phyloP scores from a whole-genome alignment of 1,284 basidiomycete species.

The Boletellus sp. region DNA sequence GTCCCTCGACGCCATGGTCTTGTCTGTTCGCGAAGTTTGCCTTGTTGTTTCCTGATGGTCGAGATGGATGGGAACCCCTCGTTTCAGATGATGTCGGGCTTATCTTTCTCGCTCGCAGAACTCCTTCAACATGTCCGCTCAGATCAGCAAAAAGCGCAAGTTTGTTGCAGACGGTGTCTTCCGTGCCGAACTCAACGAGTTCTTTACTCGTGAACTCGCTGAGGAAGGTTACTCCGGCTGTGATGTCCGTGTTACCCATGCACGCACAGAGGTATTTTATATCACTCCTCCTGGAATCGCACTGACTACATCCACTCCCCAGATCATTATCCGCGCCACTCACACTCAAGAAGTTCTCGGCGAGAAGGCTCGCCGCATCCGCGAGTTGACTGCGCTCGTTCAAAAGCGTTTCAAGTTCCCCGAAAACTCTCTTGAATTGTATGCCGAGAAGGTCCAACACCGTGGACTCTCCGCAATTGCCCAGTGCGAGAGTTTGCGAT shows the following conservation, averaged over 20 bases:
- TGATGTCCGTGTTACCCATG: constrained; percentile 99
- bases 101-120: constrained; percentile 19
- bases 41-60: background rate
- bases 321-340: constrained; percentile 99
- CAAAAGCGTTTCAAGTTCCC: constrained; percentile 99
- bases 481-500: constrained; percentile 97
- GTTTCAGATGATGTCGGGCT: constrained; percentile 23
- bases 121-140: constrained; percentile 60
- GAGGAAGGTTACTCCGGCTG: constrained; percentile 99
- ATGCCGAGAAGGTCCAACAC: constrained; percentile 99
- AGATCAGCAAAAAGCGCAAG: constrained; percentile 96
- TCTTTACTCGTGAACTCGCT: constrained; percentile 98
- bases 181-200: constrained; percentile 97
- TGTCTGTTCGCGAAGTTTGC: background rate
- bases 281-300: constrained; percentile 2
- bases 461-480: constrained; percentile 98
- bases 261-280: constrained; percentile 83
- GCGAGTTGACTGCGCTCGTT: constrained; percentile 97
- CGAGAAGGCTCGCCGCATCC: constrained; percentile 99
- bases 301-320: constrained; percentile 6
- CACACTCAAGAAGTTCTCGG: constrained; percentile 99
- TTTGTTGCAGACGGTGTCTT: constrained; percentile 99
- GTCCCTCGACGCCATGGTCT: background rate
- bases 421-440: constrained; percentile 97
- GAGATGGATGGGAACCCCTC: constrained; percentile 20